phyloP scores from a whole-genome alignment of 2,329 filamentous ascomycete species.

The Neofusicoccum cordaticola region DNA sequence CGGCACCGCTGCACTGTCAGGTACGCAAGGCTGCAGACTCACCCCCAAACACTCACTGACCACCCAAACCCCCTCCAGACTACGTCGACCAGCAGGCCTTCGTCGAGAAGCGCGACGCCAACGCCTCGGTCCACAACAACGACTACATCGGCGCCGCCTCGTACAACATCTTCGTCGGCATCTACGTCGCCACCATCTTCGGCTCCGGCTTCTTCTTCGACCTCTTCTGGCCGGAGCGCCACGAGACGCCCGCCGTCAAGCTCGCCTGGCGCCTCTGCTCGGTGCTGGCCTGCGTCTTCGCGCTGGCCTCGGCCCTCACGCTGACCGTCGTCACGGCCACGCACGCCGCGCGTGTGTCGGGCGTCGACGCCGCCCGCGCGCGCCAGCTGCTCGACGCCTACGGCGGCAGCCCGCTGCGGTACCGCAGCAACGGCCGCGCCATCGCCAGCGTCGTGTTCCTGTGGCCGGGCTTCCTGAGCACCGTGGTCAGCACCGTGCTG shows the following conservation, averaged over 20 bases:
- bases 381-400: slow-evolving; percentile 27
- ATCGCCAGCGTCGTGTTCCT: slow-evolving; percentile 52
- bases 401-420: slow-evolving; percentile 41
- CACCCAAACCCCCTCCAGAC: slow-evolving; percentile 34
- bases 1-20: slow-evolving; percentile 54
- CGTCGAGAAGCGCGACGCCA: slow-evolving; percentile 40
- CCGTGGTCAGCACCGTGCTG: slow-evolving; percentile 37
- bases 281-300: slow-evolving; percentile 47
- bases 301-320: slow-evolving; percentile 48
- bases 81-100: slow-evolving; percentile 55
- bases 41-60: not conserved
- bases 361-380: slow-evolving; percentile 33
- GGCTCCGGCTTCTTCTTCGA: slow-evolving; percentile 61
- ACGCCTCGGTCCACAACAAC: slow-evolving; percentile 51
- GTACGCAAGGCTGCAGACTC: slow-evolving; percentile 32
- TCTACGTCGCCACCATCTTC: slow-evolving; percentile 58
- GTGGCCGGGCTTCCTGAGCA: slow-evolving; percentile 52
- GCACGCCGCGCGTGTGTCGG: slow-evolving; percentile 41
- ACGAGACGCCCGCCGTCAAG: slow-evolving; percentile 49
- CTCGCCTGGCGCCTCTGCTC: slow-evolving; percentile 55
- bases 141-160: slow-evolving; percentile 55
- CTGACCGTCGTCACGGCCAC: slow-evolving; percentile 53
- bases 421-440: slow-evolving; percentile 50
- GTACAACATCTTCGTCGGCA: slow-evolving; percentile 59
- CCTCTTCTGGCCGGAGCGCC: slow-evolving; percentile 58